Conservation (phyloP, 371 early-diverging fungal species). For the Mortierella sp. region DNA sequence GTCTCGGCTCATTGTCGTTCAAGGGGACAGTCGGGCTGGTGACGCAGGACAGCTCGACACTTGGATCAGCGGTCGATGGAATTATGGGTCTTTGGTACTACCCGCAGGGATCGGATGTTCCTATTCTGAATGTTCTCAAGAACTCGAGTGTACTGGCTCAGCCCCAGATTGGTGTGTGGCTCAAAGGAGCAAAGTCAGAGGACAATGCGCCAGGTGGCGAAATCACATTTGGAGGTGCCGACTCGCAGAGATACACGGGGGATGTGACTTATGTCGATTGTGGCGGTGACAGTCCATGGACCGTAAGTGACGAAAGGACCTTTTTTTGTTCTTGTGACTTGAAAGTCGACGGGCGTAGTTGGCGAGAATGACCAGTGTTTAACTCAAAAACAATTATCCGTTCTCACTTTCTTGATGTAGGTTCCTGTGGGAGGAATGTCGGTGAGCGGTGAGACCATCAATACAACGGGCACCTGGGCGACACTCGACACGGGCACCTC, state of each 20-base stretch:
- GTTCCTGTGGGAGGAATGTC: slow-evolving; percentile 33
- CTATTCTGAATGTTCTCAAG: slow-evolving; percentile 41
- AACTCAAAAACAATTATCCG: neutral
- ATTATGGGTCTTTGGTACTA: slow-evolving; percentile 55
- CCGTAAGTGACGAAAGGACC: slow-evolving; percentile 18
- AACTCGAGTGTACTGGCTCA: slow-evolving; percentile 19
- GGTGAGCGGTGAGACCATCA: slow-evolving; percentile 17
- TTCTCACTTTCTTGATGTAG: neutral
- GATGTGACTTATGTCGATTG: slow-evolving; percentile 60
- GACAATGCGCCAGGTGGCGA: slow-evolving; percentile 59
- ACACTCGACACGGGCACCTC: slow-evolving; percentile 53
- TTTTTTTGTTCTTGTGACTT: neutral
- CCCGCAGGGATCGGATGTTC: slow-evolving; percentile 8
- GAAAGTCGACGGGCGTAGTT: neutral
- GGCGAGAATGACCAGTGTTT: neutral
- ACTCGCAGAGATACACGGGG: slow-evolving; percentile 67
- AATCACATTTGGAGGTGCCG: slow-evolving; percentile 72
- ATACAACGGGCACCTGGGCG: slow-evolving; percentile 3
- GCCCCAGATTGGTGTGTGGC: slow-evolving; percentile 31
- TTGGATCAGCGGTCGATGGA: slow-evolving; percentile 31
- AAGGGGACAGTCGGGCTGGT: slow-evolving; percentile 29
- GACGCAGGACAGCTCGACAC: neutral
- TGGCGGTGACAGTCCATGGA: slow-evolving; percentile 28
- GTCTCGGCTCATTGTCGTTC: slow-evolving; percentile 24
- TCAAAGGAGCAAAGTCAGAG: neutral